Base-by-base conservation (phyloP, 768 basidiomycete species). In the Kwoniella sp. region DNA sequence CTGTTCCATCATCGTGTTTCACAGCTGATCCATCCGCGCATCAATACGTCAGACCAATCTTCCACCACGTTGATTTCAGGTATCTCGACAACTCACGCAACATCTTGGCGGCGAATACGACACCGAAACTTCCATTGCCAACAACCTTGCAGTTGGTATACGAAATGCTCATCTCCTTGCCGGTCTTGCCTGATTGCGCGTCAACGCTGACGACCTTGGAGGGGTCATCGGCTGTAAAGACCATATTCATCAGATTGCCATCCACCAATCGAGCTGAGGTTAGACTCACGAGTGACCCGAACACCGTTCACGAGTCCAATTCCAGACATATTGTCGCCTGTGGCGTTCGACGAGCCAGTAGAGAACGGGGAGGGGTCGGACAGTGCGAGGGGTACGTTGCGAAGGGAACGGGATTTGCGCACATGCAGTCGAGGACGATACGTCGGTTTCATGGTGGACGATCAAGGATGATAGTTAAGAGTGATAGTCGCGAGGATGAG, bases 131-230 rank as follows among this genome's bases (percentile, higher is more conserved):
- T 82, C 96, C 96, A 79, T 99, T 98, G 61, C 96, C 96, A 77
- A 94, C 91, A 79, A 99, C 92, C 83, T 96, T 98, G 86, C 91
- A 95, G 81, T 91, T 93, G 73, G 91, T 96, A 84, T 99, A 99
- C 54, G 89, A 86, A 76, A 98, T 88, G 73, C 93, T 90, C 76
- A 86, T 86, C 68, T 90, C 89, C 55, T 91, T 90, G 75, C 91
- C 93, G 5, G 89, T 84, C 87, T 94, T 97, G 83, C 96, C 96
- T 76, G 94, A 90, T 68, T 90, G 91, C 64, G 94, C 95, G 80
- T 90, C 85, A 75, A 99, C 96, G 82, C 91, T 93, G 84, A 95
- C 89, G 77, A 96, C 86, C 84, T 91, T 91, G 82, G 89, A 87
- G n/a, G 95, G 93, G 84, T 99, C 95, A 84, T 98, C 96, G 68